Evolutionary conservation across 805 yeast genomes (phyloP).

Genomic region (Saccharomycopsis javanensis): DNA sequence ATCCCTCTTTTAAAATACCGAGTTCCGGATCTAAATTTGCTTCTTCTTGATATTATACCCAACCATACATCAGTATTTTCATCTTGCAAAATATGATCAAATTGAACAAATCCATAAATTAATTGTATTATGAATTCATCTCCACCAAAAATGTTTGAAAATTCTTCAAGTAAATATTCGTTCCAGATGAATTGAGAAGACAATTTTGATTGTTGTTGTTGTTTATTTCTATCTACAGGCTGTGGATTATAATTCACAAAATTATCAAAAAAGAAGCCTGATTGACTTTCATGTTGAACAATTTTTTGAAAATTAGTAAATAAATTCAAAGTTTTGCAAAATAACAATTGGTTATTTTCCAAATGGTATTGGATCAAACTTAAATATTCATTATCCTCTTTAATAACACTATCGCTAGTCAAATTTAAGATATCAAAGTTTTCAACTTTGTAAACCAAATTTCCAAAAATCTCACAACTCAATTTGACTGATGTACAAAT

Average conservation of each 20-base stretch:
- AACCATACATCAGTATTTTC: constrained; percentile 34
- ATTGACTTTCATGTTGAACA: neutral
- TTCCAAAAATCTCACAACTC: constrained; percentile 1
- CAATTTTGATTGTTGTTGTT: constrained; percentile 17
- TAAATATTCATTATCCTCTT: constrained; percentile 14
- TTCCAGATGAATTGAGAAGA: constrained; percentile 91
- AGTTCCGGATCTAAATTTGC: constrained; percentile 82
- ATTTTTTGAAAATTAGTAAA: constrained; percentile 68
- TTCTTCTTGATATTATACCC: constrained; percentile 68
- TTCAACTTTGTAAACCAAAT: constrained; percentile 8
- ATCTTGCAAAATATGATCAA: constrained; percentile 31
- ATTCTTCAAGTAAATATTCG: constrained; percentile 46
- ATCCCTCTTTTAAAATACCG: constrained; percentile 94
- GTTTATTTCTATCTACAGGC: constrained; percentile 1
- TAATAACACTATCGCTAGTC: neutral
- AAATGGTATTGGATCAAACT: constrained; percentile 59
- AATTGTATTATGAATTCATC: constrained; percentile 47
- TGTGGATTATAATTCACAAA: neutral
- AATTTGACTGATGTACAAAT: constrained; percentile 2
- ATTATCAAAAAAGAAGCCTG: constrained; percentile 24
- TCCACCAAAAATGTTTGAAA: constrained; percentile 33
- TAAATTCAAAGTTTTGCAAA: constrained; percentile 67
- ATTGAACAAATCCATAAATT: constrained; percentile 73
- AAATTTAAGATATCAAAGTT: constrained; percentile 10
- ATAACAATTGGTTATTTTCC: constrained; percentile 55